Evolutionary conservation across 345 rosid genomes (phyloP).

Genomic region (Stellera chamaejasme): DNA sequence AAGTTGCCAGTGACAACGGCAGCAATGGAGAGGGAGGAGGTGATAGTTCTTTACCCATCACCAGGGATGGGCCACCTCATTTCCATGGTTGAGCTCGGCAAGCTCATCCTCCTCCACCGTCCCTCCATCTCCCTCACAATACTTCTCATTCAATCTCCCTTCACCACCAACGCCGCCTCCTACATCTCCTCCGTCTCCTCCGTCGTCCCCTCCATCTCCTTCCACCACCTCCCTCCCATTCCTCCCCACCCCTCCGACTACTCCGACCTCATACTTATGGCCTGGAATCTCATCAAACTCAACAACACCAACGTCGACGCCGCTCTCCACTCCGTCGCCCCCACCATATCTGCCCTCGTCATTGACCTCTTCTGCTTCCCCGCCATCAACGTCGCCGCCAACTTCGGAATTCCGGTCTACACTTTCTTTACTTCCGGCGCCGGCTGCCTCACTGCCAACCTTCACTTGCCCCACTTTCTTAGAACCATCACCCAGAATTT

Average conservation of each 20-base stretch:
- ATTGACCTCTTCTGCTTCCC: slow-evolving; percentile 22
- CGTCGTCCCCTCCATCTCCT: slow-evolving; percentile 18
- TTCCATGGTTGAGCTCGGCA: slow-evolving; percentile 29
- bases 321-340: slow-evolving; percentile 15
- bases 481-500: neutral
- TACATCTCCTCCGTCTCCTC: slow-evolving; percentile 16
- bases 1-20: too few relatives aligned
- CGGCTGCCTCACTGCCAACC: slow-evolving; percentile 11
- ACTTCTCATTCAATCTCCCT: slow-evolving; percentile 11
- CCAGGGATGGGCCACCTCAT: slow-evolving; percentile 22
- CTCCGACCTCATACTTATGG: slow-evolving; percentile 5
- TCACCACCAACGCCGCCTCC: slow-evolving; percentile 2
- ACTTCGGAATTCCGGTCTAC: slow-evolving; percentile 19
- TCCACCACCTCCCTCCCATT: slow-evolving; percentile 20
- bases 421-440: slow-evolving; percentile 12
- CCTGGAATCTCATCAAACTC: too few relatives aligned
- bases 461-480: neutral
- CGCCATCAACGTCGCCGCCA: slow-evolving; percentile 14
- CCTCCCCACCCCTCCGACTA: neutral
- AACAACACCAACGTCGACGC: too few relatives aligned
- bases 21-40: too few relatives aligned
- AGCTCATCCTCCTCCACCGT: slow-evolving; percentile 14
- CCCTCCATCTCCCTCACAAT: slow-evolving; percentile 16
- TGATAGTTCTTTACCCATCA: slow-evolving; percentile 19
- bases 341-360: slow-evolving; percentile 20